Base-by-base conservation (phyloP, 495 filamentous ascomycete genomes). In the Penicillium ochrochloron region DNA sequence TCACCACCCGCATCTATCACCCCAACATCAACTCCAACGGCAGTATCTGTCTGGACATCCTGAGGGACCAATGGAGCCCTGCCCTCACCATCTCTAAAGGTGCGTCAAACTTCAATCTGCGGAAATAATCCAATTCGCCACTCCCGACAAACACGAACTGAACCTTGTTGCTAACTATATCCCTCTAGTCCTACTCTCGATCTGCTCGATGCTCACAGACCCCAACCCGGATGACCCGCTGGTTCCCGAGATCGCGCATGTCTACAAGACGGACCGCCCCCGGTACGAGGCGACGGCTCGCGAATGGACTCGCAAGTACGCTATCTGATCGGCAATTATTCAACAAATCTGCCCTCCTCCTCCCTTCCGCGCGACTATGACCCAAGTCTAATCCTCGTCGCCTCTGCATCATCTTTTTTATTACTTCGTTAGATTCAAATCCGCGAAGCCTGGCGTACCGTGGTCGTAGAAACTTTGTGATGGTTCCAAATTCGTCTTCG, bases 1-100 rank as follows among this genome's bases (percentile, higher is more conserved):
- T 99, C 86, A 97, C 92, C 65, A 99, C 95, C 58, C 89, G 95
- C 72, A 98, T 99, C 85, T 98, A 99, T 77, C 95, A 99, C 84
- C 95, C 95, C 73, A 99, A 99, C 82, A 99, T 99, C 93, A 99
- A 99, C 85, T 96, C 93, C 66, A 99, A 99, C 76, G 95, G 95
- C 76, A 97, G 93, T 78, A 99, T 99, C 82, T 99, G 95, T 80
- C 82, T 99, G 71, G 95, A 99, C 75, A 99, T 99, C 71, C 81
- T 99, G 74, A 87, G 95, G 81, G 95, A 99, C 77, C 95, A 99
- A 83, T 99, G 95, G 95, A 97, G 94, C 78, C 95, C 95, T 34
- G 95, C 95, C 44, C 85, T 99, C 77, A 99, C 95, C 63, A 98
- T 99, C 71, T 97, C 94, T 41, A 99, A 99, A 85, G 95, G 95